A percentile compares a stretch with the other conserved stretches of the same genome.
Conservation (phyloP, 768 basidiomycete genomes). For the Chlorophyllum brunneum region DNA sequence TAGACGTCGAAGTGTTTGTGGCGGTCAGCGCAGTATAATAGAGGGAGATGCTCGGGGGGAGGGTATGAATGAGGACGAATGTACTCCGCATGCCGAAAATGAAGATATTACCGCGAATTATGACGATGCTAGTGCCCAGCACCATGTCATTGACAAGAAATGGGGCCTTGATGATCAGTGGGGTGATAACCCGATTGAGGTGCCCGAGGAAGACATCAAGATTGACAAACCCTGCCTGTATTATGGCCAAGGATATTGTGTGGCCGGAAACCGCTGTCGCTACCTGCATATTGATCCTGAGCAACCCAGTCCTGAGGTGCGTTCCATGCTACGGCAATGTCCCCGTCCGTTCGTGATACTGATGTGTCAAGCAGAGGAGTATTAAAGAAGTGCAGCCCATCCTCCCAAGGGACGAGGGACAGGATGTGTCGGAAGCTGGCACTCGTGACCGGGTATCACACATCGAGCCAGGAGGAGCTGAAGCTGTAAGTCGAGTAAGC, state of each 20-base stretch:
- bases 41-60: background rate
- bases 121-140: slow-evolving; percentile 1
- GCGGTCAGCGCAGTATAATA: background rate
- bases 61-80: background rate
- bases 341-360: background rate
- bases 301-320: slow-evolving; percentile 9
- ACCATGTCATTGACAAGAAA: slow-evolving; percentile 4
- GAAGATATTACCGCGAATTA: slow-evolving; percentile 3
- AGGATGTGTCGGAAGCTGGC: background rate
- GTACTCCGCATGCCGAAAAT: background rate
- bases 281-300: slow-evolving; percentile 26
- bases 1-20: background rate
- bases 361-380: background rate
- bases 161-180: slow-evolving; percentile 8
- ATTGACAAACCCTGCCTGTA: slow-evolving; percentile 27
- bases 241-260: slow-evolving; percentile 33
- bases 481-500: background rate
- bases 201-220: slow-evolving; percentile 17
- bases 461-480: background rate
- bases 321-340: background rate
- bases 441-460: slow-evolving; percentile 6
- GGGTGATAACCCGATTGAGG: slow-evolving; percentile 13
- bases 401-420: background rate
- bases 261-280: slow-evolving; percentile 23
- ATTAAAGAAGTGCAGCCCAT: background rate